Evolutionary conservation across 257 asterid genomes (phyloP).

Genomic region (Lantana camara): DNA sequence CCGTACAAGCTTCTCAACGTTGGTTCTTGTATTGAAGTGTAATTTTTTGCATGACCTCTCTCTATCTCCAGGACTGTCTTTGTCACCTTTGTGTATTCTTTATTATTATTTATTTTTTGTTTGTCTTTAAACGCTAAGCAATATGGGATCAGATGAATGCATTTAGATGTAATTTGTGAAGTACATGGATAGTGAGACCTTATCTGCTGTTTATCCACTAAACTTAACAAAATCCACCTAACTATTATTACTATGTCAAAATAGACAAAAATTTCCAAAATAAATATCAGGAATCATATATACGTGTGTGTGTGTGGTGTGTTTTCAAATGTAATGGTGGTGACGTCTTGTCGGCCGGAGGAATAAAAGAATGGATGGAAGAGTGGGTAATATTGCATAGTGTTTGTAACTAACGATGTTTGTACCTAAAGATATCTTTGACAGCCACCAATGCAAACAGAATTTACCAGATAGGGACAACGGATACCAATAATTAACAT

Average conservation of each 20-base stretch:
- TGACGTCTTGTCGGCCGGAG: background rate
- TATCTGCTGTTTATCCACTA: background rate
- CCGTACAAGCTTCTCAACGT: no score
- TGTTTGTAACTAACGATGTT: conserved; percentile 34
- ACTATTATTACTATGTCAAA: background rate
- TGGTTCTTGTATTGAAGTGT: background rate
- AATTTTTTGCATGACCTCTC: conserved; percentile 1
- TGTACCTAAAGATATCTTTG: conserved; percentile 37
- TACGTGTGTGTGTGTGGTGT: background rate
- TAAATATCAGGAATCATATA: no score
- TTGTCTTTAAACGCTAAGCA: no score
- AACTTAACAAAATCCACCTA: background rate
- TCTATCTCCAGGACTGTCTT: no score
- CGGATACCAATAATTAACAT: background rate
- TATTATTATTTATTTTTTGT: no score
- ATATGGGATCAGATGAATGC: no score
- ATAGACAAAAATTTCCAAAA: no score
- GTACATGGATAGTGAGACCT: background rate
- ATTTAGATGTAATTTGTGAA: no score
- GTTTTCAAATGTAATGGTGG: background rate
- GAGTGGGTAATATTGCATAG: conserved; percentile 9
- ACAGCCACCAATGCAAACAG: conserved; percentile 44
- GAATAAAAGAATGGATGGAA: background rate
- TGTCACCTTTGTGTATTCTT: no score
- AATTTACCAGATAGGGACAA: conserved; percentile 21